Base-by-base conservation (phyloP, 805 yeast species). In the Hanseniaspora meyeri region DNA sequence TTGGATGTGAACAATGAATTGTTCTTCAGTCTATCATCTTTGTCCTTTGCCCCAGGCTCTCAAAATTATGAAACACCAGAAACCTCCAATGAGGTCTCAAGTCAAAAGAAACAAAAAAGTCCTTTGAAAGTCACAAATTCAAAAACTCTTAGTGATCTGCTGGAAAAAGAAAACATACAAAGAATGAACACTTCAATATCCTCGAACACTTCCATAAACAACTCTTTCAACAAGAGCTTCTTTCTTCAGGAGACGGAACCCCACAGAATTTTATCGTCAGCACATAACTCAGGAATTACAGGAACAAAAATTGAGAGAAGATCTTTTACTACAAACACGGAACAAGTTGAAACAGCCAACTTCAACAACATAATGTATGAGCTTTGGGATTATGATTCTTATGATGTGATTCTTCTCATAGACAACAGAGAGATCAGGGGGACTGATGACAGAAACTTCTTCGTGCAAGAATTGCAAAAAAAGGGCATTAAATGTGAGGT, bases 351-450 rank as follows among this genome's bases (percentile, higher is more conserved):
- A 45, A 34, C n/a, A 49, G 64, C 63, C 37, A 57, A 65, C 31
- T 68, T 62, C 56, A 58, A 59, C 11, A 62, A 61, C 2, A 60
- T 59, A 6, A 60, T 62, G 10, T 72, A 70, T 58, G 68, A 67
- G 55, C 55, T 63, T 16, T 93, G 97, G 97, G 66, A 72, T 5
- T 69, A 76, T 0, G 82, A 77, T 0, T 71, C 77, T 1, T 90
- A 72, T 65, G 82, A 78, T 1, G 69, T 91, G 2, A 69, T 75
- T 20, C 74, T 90, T 29, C 61, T 87, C 2, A 68, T 91, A 4
- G 98, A 91, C 66, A 87, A 81, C 62, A 75, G 97, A 60, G 98
- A 91, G 67, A 75, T 90, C 3, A 74, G 86, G 61, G 81, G 91
- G 0, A 72, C 72, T 58, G 68, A 68, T 34, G 88, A 90, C 45